Base-by-base conservation (phyloP, 352 stramenopile species). In the Pythium utonaiense region DNA sequence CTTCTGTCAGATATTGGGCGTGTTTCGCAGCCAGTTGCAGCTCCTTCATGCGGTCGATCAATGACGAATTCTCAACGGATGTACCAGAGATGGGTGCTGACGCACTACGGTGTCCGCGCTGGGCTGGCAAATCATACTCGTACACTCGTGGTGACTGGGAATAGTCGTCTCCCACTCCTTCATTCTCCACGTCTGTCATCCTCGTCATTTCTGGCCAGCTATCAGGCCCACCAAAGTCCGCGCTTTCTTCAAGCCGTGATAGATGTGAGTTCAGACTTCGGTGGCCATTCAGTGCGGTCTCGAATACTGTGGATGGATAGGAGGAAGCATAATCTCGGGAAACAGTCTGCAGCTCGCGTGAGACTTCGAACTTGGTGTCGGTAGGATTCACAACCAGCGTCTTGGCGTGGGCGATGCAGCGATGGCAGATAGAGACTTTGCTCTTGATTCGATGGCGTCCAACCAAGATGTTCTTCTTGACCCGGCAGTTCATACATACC, bases 381-480 rank as follows among this genome's bases (percentile, higher is more conserved):
- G 68, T 51, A 0, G 68, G 68, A 10, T 62, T 45, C 21, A 75
- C 68, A 3, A 59, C 7, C 52, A 69, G 75, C 17, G 49, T 69
- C 17, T 67, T 57, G 36, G 71, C 71, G 25, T 69, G 64, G n/a
- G 70, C 34, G 19, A 82, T 63, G 40, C 75, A 85, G 14, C 52
- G 70, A 19, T 72, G 64, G 53, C 75, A 83, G 49, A 74, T 74
- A 2, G 56, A n/a, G 14, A 78, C 66, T 25, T 65, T 59, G 12
- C 21, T 61, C 48, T 21, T 48, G 53, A 42, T 56, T 16, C 60
- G 53, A 3, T 61, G 53, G 2, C 38, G 16, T 0, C 77, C 71
- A 1, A 75, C 28, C 21, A 89, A 83, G 9, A 85, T 55, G 17
- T 60, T 60, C 42, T 78, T 75, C 38, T 88, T 89, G 4, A 71